Evolutionary conservation across 2,329 filamentous ascomycete genomes (phyloP).

Genomic region (Trichoderma semiorbis): DNA sequence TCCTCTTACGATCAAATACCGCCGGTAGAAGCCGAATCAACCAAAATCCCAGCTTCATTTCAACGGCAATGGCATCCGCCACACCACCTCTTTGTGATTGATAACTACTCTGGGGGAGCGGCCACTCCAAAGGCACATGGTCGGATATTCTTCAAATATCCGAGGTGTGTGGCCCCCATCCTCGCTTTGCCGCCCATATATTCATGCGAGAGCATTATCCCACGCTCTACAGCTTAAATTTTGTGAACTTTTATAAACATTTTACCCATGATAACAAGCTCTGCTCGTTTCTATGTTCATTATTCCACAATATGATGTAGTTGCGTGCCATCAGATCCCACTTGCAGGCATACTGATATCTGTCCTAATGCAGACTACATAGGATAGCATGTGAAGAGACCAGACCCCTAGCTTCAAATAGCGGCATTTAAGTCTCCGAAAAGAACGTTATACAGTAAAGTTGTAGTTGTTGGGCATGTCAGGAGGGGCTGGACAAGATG

Average conservation of each 20-base stretch:
- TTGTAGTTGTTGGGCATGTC: neutral
- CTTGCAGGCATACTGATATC: neutral
- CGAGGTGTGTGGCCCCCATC: neutral
- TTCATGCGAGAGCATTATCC: neutral
- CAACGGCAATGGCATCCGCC: neutral
- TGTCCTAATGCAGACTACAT: neutral
- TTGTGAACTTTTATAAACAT: fast-evolving
- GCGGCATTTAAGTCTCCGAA: neutral
- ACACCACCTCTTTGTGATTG: neutral
- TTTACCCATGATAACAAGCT: neutral
- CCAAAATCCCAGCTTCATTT: neutral
- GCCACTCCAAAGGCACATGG: neutral
- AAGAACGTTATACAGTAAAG: neutral
- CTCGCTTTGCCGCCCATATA: neutral
- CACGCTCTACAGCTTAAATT: neutral
- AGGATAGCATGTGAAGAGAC: neutral
- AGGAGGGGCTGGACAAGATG: neutral
- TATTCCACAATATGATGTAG: neutral
- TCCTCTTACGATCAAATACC: neutral
- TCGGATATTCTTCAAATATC: neutral
- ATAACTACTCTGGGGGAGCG: neutral
- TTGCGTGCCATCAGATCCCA: neutral
- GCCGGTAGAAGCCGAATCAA: neutral
- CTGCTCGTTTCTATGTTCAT: neutral
- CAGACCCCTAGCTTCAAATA: neutral